Evolutionary conservation across 2,329 filamentous ascomycete species (phyloP).

Genomic region (Arthrinium puccinioides): DNA sequence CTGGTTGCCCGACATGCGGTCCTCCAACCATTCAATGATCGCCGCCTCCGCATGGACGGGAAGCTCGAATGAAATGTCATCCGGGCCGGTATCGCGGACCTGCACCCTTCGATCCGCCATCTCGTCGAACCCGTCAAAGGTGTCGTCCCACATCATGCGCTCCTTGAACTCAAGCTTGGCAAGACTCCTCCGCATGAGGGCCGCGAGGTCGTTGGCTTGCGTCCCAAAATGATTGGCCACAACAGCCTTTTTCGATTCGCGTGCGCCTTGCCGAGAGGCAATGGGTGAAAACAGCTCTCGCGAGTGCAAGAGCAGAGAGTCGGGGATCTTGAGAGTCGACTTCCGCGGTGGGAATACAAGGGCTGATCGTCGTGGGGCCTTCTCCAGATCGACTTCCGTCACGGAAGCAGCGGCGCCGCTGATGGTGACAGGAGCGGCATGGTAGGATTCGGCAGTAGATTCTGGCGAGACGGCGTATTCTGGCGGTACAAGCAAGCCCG

Average conservation of each 20-base stretch:
- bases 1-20: slow-evolving; percentile 2
- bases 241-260: slow-evolving; percentile 11
- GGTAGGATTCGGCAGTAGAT: slow-evolving; percentile 4
- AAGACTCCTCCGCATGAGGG: slow-evolving; percentile 41
- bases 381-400: neutral
- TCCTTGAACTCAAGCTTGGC: slow-evolving; percentile 37
- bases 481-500: slow-evolving; percentile 37
- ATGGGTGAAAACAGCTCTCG: slow-evolving; percentile 14
- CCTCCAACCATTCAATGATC: slow-evolving; percentile 16
- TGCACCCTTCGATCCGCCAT: slow-evolving; percentile 31
- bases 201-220: slow-evolving; percentile 40
- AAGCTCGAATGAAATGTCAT: slow-evolving; percentile 11
- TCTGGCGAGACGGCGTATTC: slow-evolving; percentile 32
- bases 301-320: slow-evolving; percentile 41
- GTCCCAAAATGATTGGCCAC: slow-evolving; percentile 34
- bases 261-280: slow-evolving; percentile 9
- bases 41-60: slow-evolving; percentile 8
- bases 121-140: slow-evolving; percentile 22
- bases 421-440: neutral
- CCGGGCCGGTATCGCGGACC: slow-evolving; percentile 27
- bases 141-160: slow-evolving; percentile 32
- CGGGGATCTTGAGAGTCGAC: slow-evolving; percentile 42
- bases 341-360: slow-evolving; percentile 40
- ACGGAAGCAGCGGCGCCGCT: no score
- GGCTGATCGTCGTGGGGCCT: slow-evolving; percentile 29